phyloP scores from a whole-genome alignment of 768 basidiomycete genomes.

The Coprinopsis strossmayeri region DNA sequence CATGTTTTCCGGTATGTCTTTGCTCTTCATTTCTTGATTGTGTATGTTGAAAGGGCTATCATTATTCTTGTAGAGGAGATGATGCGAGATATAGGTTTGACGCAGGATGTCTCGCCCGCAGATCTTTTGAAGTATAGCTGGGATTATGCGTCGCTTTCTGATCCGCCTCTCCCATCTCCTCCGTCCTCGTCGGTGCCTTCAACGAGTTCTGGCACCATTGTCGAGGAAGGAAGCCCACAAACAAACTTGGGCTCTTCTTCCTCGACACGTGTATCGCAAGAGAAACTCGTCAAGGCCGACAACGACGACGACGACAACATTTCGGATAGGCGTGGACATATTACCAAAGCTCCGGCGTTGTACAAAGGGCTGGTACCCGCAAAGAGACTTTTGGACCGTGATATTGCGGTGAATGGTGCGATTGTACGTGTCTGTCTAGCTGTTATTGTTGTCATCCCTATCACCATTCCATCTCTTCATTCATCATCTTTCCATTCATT shows the following conservation, averaged over 20 bases:
- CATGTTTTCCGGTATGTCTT: conserved; percentile 19
- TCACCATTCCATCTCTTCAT: too few relatives aligned
- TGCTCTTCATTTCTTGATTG: not conserved
- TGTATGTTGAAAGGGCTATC: too few relatives aligned
- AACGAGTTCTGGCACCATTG: too few relatives aligned
- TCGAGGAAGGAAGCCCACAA: too few relatives aligned
- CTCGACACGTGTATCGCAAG: too few relatives aligned
- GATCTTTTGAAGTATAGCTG: conserved; percentile 18
- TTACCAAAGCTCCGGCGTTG: conserved; percentile 12
- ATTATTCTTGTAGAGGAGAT: conserved; percentile 46
- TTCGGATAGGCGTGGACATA: not conserved
- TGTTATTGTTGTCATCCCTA: too few relatives aligned
- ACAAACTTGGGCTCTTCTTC: too few relatives aligned
- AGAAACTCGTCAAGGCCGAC: not conserved
- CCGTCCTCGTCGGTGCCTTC: too few relatives aligned
- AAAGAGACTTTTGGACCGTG: conserved; percentile 44
- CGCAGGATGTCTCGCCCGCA: conserved; percentile 25
- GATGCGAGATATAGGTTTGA: conserved; percentile 40
- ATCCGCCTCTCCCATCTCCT: conserved; percentile 26
- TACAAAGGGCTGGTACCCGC: conserved; percentile 47
- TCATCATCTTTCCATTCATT: not conserved
- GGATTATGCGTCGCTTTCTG: conserved; percentile 29
- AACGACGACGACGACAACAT: not conserved
- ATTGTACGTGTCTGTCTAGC: conserved; percentile 43
- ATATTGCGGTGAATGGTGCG: conserved; percentile 64